These are phyloP conservation scores for Tricholoma hemisulphureum DNA, from an alignment of 768 basidiomycete genomes.

Conservation along the genomic window DNA sequence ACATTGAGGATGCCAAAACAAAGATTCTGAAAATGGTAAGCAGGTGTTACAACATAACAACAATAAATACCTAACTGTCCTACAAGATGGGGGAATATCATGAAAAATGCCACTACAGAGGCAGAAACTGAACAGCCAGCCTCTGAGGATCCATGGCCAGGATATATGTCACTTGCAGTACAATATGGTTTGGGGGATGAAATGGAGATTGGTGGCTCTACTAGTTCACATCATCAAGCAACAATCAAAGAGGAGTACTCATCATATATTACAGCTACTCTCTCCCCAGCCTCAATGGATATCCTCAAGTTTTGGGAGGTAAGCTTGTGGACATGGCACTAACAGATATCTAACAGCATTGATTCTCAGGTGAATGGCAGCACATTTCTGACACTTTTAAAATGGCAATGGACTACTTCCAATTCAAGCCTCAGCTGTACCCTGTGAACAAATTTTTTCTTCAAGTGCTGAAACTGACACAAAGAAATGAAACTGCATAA, in stretches of 20 bases:
- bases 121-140: no score
- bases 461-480: slow-evolving; percentile 16
- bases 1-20: neutral
- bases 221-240: neutral
- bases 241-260: neutral
- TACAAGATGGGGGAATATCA: no score
- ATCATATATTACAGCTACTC: neutral
- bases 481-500: slow-evolving; percentile 8
- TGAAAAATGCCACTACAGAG: no score
- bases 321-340: no score
- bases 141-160: no score
- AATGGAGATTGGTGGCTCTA: neutral
- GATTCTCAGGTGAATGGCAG: no score
- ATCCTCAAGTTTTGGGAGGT: neutral
- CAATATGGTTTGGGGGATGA: neutral
- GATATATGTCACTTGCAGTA: no score
- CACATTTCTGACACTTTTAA: slow-evolving; percentile 1
- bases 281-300: neutral
- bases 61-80: no score
- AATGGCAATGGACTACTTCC: slow-evolving; percentile 11
- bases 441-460: slow-evolving; percentile 18
- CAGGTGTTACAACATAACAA: no score
- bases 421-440: slow-evolving; percentile 18
- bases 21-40: neutral
- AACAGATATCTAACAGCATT: no score